Evolutionary conservation across 306 rosid genomes (phyloP).

Genomic region (Acmispon strigosus): DNA sequence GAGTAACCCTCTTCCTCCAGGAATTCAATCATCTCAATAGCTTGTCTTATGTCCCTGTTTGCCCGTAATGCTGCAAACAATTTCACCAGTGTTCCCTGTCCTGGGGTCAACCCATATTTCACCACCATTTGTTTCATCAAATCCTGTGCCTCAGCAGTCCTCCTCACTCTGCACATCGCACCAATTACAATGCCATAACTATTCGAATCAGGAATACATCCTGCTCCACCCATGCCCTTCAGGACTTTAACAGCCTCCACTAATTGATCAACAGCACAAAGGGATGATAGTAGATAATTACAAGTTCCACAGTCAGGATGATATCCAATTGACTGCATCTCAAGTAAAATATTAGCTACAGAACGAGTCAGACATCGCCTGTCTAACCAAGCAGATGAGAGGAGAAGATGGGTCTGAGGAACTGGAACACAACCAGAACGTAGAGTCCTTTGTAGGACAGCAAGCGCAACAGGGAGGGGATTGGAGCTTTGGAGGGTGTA

Average conservation of each 20-base stretch:
- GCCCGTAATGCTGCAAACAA: slow-evolving; percentile 51
- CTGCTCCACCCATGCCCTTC: slow-evolving; percentile 69
- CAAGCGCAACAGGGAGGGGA: slow-evolving; percentile 56
- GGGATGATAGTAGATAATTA: slow-evolving; percentile 58
- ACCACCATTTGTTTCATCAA: slow-evolving; percentile 55
- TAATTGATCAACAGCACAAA: slow-evolving; percentile 63
- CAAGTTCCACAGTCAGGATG: slow-evolving; percentile 53
- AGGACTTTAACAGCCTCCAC: slow-evolving; percentile 59
- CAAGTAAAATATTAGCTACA: slow-evolving; percentile 43
- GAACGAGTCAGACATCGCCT: slow-evolving; percentile 29
- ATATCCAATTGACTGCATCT: slow-evolving; percentile 68
- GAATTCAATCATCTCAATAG: slow-evolving; percentile 53
- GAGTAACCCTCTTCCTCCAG: slow-evolving; percentile 45
- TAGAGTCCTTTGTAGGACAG: slow-evolving; percentile 56
- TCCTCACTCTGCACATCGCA: slow-evolving; percentile 51
- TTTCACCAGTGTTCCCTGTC: slow-evolving; percentile 53
- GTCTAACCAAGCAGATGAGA: slow-evolving; percentile 61
- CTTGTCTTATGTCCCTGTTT: slow-evolving; percentile 64
- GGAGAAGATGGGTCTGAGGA: slow-evolving; percentile 59
- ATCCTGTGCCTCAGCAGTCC: slow-evolving; percentile 45
- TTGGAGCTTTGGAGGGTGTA: slow-evolving; percentile 56
- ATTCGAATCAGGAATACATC: slow-evolving; percentile 64
- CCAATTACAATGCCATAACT: slow-evolving; percentile 51
- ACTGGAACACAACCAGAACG: slow-evolving; percentile 65
- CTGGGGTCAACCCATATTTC: slow-evolving; percentile 52